These are phyloP conservation scores for Ophiostoma fasciatum DNA, from an alignment of 2,329 filamentous ascomycete species.

Conservation along the genomic window DNA sequence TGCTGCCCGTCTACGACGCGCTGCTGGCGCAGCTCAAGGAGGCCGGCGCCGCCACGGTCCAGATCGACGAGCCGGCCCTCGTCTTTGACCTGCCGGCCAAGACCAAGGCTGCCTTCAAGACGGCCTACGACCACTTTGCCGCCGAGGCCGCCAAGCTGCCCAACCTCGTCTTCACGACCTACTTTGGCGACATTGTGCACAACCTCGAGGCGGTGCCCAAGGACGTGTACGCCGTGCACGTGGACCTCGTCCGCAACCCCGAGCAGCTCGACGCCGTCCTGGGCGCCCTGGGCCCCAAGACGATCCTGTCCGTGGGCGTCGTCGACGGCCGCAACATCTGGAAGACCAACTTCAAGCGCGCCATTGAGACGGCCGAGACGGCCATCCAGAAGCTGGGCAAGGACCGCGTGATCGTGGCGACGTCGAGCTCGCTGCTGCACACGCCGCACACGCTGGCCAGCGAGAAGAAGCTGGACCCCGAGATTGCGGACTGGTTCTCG, in stretches of 20 bases:
- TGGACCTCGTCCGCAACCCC: slow-evolving; percentile 95
- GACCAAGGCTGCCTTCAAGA: slow-evolving; percentile 95
- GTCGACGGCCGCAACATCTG: slow-evolving; percentile 99
- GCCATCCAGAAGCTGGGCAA: slow-evolving; percentile 92
- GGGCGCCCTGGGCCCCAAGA: slow-evolving; percentile 70
- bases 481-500: slow-evolving; percentile 96
- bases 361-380: slow-evolving; percentile 78
- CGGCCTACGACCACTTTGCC: slow-evolving; percentile 81
- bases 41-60: slow-evolving; percentile 88
- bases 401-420: slow-evolving; percentile 92
- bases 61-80: slow-evolving; percentile 95
- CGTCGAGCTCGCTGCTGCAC: slow-evolving; percentile 94
- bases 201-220: slow-evolving; percentile 83
- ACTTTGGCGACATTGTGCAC: slow-evolving; percentile 99
- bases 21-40: slow-evolving; percentile 87
- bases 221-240: slow-evolving; percentile 71
- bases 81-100: slow-evolving; percentile 86
- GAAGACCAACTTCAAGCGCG: slow-evolving; percentile 98
- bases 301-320: slow-evolving; percentile 86
- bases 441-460: slow-evolving; percentile 94
- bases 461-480: slow-evolving; percentile 94
- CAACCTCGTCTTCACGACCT: slow-evolving; percentile 82
- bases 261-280: slow-evolving; percentile 88
- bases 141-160: slow-evolving; percentile 66
- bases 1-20: slow-evolving; percentile 88